Base-by-base conservation (phyloP, 139 green algal genomes). In the Haematococcus lacustris region DNA sequence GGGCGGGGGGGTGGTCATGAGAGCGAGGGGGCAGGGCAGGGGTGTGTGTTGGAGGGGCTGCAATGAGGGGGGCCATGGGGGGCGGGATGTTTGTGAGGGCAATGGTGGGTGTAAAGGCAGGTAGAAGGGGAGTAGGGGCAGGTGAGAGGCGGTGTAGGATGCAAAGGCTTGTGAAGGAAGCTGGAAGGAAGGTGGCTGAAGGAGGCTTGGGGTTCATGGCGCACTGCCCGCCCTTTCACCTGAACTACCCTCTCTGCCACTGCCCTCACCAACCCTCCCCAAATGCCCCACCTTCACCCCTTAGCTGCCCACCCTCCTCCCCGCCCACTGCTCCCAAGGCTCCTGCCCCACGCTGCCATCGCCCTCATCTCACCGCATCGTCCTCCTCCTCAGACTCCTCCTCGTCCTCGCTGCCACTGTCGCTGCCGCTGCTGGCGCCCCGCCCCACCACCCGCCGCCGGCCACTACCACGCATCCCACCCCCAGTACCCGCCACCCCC, bases 311-410 rank as follows among this genome's bases (percentile, higher is more conserved):
- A 17, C 57, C 28, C 25, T 37, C 7, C 57, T 6, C 21, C 32
- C 30, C 35, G 25, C 32, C 9, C 6, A 32, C 35, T 50, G 7
- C 63, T 6, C 7, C 30, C 13, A 13, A 47, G 13, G 28, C 6
- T 23, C 30, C 21, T 3, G 30, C 34, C 51, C 57, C 34, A 69
- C 61, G 30, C 41, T 34, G 39, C 51, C 41, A 3, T 59, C 25
- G 7, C 35, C 65, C 30, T 66, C 33, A 64, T 61, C 69, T n/a
- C 73, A 79, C 79, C 51, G 77, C 83, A 50, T 90, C 85, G 53
- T 90, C 85, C 64, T 86, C 66, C 41, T 85, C 77, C 38, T 76
- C 82, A 28, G 83, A 79, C 7, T 76, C 74, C 40, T 87, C 75
- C 3, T 73, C 78, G 35, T 85, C 65, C 1, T 83, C 83, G 40